Conservation (phyloP, 306 rosid genomes). For the Corylus avellana region DNA sequence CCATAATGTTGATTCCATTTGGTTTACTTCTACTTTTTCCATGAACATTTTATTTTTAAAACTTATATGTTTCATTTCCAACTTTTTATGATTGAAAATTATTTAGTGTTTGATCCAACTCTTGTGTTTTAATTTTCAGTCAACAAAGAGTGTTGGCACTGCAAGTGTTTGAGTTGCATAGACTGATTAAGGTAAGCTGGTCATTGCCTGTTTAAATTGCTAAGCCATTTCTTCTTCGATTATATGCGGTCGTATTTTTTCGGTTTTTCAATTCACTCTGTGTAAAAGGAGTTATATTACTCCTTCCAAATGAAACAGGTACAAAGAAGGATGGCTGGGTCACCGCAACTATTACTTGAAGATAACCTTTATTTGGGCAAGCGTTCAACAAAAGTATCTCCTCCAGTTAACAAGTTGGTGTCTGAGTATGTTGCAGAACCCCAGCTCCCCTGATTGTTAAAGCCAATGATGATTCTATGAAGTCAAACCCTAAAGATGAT, state of each 20-base stretch:
- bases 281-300: conserved; percentile 13
- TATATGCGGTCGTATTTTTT: not conserved
- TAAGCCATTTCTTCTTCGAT: not conserved
- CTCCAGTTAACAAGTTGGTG: conserved; percentile 32
- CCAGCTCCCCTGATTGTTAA: conserved; percentile 20
- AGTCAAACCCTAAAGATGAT: conserved; percentile 8
- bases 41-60: not conserved
- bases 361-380: conserved; percentile 33
- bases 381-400: conserved; percentile 29
- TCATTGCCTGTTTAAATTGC: conserved; percentile 6
- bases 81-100: not conserved
- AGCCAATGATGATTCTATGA: conserved; percentile 32
- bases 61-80: not conserved
- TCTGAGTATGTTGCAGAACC: conserved; percentile 29
- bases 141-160: conserved; percentile 63
- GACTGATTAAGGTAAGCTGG: conserved; percentile 63
- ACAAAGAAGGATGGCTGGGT: conserved; percentile 61
- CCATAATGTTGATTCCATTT: not conserved
- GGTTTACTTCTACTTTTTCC: not conserved
- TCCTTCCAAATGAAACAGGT: conserved; percentile 55
- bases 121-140: conserved; percentile 46
- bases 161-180: conserved; percentile 86
- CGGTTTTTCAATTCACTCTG: not conserved
- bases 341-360: conserved; percentile 49
- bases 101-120: conserved; percentile 8